phyloP scores from a whole-genome alignment of 257 asterid genomes.

The Solanum paucissectum region DNA sequence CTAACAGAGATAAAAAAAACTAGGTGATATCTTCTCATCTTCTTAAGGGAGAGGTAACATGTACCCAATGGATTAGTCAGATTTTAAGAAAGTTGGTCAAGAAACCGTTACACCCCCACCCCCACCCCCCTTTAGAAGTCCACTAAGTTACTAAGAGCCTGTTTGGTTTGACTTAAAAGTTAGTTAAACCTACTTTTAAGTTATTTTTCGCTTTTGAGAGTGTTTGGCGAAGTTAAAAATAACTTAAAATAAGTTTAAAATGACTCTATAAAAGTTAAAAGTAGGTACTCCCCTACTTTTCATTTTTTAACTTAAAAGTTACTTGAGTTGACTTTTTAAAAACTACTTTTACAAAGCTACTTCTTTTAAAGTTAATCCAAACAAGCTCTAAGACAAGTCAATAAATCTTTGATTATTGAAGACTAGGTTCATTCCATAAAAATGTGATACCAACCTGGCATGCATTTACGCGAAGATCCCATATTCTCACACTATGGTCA shows the following conservation, averaged over 20 bases:
- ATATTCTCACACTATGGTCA: conserved; percentile 83
- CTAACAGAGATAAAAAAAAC: background rate
- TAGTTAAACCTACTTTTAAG: background rate
- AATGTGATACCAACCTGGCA: conserved; percentile 72
- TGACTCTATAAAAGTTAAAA: background rate
- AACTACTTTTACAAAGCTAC: background rate
- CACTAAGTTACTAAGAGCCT: background rate
- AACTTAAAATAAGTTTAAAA: background rate
- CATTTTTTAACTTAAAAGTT: too few species aligned
- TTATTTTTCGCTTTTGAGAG: background rate
- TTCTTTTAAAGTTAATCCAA: background rate
- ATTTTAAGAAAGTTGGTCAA: background rate
- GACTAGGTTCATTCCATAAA: background rate
- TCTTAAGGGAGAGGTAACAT: background rate
- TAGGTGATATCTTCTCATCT: background rate
- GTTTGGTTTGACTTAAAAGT: too few species aligned
- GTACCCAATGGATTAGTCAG: background rate
- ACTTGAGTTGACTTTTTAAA: background rate
- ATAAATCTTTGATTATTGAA: background rate
- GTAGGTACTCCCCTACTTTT: background rate
- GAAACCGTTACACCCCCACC: background rate
- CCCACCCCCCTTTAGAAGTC: background rate
- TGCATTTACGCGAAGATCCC: conserved; percentile 96
- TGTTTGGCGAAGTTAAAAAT: background rate
- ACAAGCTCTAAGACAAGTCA: background rate